phyloP scores from a whole-genome alignment of 306 rosid genomes.

The cucumber (Cucumis sativus) region Cucumber_9930_V3 NC_026655.2:26519001-26519500 shows the following conservation, averaged over 20 bases:
- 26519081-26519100: conserved; percentile 30
- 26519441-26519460: no score
- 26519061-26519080: conserved; percentile 22
- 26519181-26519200: not conserved
- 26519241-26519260: no score
- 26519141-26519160: not conserved
- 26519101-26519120: conserved; percentile 41
- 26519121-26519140: conserved; percentile 31
- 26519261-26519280: no score
- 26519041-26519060: conserved; percentile 27
- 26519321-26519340: no score
- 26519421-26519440: no score
- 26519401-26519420: no score
- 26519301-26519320: no score
- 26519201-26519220: not conserved
- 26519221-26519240: not conserved
- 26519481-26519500: not conserved
- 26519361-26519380: no score
- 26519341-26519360: no score
- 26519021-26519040: conserved; percentile 57
- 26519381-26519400: no score
- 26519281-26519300: no score
- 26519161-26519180: not conserved
- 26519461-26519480: not conserved
- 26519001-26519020: conserved; percentile 47